These are phyloP conservation scores for Verticillium nubilum DNA, from an alignment of 2,329 filamentous ascomycete genomes.

Conservation along the genomic window DNA sequence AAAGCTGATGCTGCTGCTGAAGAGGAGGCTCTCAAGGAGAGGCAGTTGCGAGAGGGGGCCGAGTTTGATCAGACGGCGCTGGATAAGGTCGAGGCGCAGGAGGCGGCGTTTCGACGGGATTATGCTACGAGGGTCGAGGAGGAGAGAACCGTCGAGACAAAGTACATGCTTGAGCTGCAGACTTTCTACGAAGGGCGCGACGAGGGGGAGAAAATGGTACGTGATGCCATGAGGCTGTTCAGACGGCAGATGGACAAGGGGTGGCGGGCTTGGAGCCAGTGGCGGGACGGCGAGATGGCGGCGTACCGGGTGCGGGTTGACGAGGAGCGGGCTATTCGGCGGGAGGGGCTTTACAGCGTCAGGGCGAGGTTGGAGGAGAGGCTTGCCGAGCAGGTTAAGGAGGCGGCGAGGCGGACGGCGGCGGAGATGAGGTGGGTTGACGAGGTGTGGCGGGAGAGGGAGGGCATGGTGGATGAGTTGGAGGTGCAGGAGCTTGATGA, in stretches of 20 bases:
- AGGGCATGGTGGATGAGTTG: constrained; percentile 32
- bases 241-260: constrained; percentile 34
- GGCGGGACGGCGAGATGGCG: constrained; percentile 34
- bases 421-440: constrained; percentile 44
- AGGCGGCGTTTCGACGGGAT: constrained; percentile 31
- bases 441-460: constrained; percentile 37
- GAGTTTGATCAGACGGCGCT: constrained; percentile 19
- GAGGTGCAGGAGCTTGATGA: constrained; percentile 38
- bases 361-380: constrained; percentile 21
- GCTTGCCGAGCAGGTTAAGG: constrained; percentile 21
- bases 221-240: constrained; percentile 26
- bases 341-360: constrained; percentile 37
- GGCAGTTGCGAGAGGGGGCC: constrained; percentile 25
- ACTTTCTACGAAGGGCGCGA: constrained; percentile 25
- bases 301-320: constrained; percentile 26
- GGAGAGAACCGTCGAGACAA: constrained; percentile 37
- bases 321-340: constrained; percentile 31
- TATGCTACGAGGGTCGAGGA: constrained; percentile 31
- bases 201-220: constrained; percentile 19
- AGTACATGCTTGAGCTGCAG: constrained; percentile 33
- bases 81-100: constrained; percentile 24
- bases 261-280: constrained; percentile 33
- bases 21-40: constrained; percentile 23
- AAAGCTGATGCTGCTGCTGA: constrained; percentile 14
- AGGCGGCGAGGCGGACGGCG: constrained; percentile 24